Conservation (phyloP, 306 rosid species). For the Lithocarpus polystachyus region DNA sequence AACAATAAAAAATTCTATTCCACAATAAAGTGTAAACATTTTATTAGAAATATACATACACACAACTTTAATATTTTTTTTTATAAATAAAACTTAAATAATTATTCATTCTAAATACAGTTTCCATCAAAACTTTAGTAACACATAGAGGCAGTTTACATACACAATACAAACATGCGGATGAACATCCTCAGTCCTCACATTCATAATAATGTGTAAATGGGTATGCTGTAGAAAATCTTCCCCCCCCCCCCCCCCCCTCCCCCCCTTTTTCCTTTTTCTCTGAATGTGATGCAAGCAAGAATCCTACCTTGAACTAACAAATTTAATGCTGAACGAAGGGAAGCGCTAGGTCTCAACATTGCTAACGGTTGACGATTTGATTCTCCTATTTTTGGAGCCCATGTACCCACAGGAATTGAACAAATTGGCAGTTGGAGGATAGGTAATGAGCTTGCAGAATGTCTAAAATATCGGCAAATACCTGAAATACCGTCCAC, state of each 20-base stretch:
- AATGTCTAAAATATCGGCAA: constrained; percentile 92
- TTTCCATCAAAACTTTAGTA: background rate
- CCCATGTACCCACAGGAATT: constrained; percentile 94
- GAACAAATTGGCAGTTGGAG: constrained; percentile 84
- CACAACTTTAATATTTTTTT: too few relatives aligned
- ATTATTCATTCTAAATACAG: background rate
- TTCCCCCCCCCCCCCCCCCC: background rate
- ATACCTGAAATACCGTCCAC: constrained; percentile 68
- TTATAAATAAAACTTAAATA: background rate
- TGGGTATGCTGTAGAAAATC: background rate
- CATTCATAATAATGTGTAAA: background rate
- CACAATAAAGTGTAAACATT: background rate
- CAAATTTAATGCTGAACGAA: constrained; percentile 76
- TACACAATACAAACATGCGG: background rate
- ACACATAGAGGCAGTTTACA: background rate
- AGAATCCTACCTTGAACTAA: constrained; percentile 71
- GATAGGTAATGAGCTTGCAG: constrained; percentile 76
- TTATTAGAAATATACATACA: too few relatives aligned
- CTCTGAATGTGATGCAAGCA: constrained; percentile 19
- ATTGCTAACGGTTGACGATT: constrained; percentile 72
- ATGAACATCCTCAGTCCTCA: too few relatives aligned
- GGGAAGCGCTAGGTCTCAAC: constrained; percentile 87
- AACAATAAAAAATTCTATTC: background rate
- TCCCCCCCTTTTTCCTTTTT: background rate
- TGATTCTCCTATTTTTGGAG: constrained; percentile 92